Evolutionary conservation across 2,329 filamentous ascomycete genomes (phyloP).

Genomic region (Colletotrichum destructivum): DNA sequence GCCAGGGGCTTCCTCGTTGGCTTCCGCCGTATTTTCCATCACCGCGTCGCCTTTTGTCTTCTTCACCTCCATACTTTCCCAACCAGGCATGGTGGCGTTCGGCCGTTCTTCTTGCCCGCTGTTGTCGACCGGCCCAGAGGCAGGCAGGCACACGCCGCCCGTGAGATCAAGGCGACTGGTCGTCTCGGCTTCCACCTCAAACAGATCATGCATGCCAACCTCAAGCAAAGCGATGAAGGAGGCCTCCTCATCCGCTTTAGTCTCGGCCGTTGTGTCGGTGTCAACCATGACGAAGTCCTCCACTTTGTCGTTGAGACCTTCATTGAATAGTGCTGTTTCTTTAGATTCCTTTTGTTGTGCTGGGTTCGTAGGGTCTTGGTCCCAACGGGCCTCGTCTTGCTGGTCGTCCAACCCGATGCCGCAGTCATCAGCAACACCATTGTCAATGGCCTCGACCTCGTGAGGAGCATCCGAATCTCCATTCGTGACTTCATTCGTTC

Average conservation of each 20-base stretch:
- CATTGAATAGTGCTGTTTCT: background rate
- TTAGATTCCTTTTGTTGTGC: background rate
- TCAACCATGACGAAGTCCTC: background rate
- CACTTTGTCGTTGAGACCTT: background rate
- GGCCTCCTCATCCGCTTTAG: background rate
- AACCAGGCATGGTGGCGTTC: background rate
- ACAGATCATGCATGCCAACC: background rate
- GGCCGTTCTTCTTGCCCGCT: background rate
- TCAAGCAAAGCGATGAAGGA: slow-evolving; percentile 8
- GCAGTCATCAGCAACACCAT: background rate
- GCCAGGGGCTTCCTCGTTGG: background rate
- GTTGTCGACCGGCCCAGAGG: background rate
- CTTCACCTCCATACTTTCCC: background rate
- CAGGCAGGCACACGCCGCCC: background rate
- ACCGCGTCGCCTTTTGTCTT: background rate
- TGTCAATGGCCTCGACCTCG: background rate
- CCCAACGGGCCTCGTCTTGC: background rate
- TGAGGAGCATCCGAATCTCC: slow-evolving; percentile 3
- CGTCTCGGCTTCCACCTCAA: background rate
- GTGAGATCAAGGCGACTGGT: background rate
- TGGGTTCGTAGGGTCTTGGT: background rate
- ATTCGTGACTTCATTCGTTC: background rate
- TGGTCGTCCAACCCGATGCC: background rate
- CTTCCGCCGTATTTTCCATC: too few species aligned
- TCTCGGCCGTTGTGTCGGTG: background rate